A percentile compares a stretch with the other conserved stretches of the same genome.
phyloP scores from a whole-genome alignment of 768 basidiomycete genomes.

The Lactarius quietus region DNA sequence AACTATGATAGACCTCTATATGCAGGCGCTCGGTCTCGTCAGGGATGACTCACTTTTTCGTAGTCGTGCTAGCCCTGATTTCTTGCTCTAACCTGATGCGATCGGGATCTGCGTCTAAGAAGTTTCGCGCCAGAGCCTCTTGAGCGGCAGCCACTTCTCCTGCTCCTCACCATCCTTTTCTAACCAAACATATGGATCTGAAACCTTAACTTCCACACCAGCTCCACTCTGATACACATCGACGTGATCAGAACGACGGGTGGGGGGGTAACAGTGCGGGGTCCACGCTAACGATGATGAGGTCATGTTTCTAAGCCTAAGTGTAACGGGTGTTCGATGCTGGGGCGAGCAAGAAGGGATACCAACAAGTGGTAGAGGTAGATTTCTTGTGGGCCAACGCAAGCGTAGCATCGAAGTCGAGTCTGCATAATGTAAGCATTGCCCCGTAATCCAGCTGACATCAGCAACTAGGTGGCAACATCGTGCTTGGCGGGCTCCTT shows the following conservation, averaged over 20 bases:
- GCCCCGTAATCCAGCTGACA: too few species aligned
- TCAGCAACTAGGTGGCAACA: too few species aligned
- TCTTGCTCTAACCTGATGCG: slow-evolving; percentile 53
- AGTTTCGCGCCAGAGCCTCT: slow-evolving; percentile 52
- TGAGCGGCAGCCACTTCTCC: slow-evolving; percentile 62
- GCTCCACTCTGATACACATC: slow-evolving; percentile 66
- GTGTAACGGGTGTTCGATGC: neutral
- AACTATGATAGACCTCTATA: slow-evolving; percentile 42
- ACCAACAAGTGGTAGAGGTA: neutral
- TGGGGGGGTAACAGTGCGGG: slow-evolving; percentile 56
- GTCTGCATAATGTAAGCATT: neutral
- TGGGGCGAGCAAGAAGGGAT: neutral
- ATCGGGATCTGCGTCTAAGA: slow-evolving; percentile 63
- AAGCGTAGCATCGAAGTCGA: neutral
- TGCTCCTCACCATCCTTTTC: slow-evolving; percentile 63
- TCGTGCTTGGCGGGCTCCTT: too few species aligned
- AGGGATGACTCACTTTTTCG: slow-evolving; percentile 21
- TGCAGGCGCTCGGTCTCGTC: neutral
- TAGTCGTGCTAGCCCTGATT: slow-evolving; percentile 55
- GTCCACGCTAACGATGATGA: slow-evolving; percentile 43
- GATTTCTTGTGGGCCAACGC: neutral
- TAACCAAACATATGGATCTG: slow-evolving; percentile 75
- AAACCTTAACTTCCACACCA: slow-evolving; percentile 57
- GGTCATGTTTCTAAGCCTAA: slow-evolving; percentile 26
- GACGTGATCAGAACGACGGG: slow-evolving; percentile 62